Evolutionary conservation across 2,329 filamentous ascomycete genomes (phyloP).

Genomic region (Aspergillus quadrilineatus): DNA sequence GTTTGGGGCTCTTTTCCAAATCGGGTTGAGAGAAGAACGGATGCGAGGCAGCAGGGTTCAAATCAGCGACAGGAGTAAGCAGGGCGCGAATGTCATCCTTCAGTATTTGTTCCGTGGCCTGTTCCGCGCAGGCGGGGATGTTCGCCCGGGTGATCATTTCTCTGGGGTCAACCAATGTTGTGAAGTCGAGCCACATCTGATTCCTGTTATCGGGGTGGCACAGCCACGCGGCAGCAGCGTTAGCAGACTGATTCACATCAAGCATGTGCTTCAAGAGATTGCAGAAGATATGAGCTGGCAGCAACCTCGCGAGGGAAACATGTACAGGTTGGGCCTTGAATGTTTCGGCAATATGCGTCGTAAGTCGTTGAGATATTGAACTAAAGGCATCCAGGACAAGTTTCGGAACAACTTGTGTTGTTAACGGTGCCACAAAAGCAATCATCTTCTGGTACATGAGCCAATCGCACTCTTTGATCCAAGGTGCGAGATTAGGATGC

Average conservation of each 20-base stretch:
- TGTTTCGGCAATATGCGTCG: slow-evolving; percentile 76
- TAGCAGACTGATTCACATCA: slow-evolving; percentile 87
- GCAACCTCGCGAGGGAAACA: slow-evolving; percentile 81
- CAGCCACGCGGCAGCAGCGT: slow-evolving; percentile 90
- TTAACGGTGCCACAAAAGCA: slow-evolving; percentile 82
- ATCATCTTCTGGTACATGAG: slow-evolving; percentile 97
- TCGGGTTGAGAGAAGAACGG: slow-evolving; percentile 38
- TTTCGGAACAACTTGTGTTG: slow-evolving; percentile 86
- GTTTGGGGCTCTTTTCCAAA: slow-evolving; percentile 29
- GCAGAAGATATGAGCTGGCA: slow-evolving; percentile 84
- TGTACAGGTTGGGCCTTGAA: slow-evolving; percentile 84
- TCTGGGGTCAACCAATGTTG: slow-evolving; percentile 39
- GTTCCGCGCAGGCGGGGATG: slow-evolving; percentile 40
- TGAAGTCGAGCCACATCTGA: slow-evolving; percentile 91
- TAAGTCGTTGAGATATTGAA: slow-evolving; percentile 79
- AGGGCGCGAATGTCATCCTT: slow-evolving; percentile 47
- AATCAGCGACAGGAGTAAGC: slow-evolving; percentile 41
- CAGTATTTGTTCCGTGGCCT: slow-evolving; percentile 38
- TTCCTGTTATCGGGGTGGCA: slow-evolving; percentile 85
- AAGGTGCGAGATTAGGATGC: slow-evolving; percentile 75
- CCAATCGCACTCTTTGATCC: slow-evolving; percentile 96
- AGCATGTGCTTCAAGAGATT: slow-evolving; percentile 82
- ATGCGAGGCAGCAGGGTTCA: slow-evolving; percentile 28
- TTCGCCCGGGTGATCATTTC: slow-evolving; percentile 44
- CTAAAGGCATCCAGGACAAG: slow-evolving; percentile 82